Conservation (phyloP, 108 stramenopile genomes). For the Skeletonema marinoi region DNA sequence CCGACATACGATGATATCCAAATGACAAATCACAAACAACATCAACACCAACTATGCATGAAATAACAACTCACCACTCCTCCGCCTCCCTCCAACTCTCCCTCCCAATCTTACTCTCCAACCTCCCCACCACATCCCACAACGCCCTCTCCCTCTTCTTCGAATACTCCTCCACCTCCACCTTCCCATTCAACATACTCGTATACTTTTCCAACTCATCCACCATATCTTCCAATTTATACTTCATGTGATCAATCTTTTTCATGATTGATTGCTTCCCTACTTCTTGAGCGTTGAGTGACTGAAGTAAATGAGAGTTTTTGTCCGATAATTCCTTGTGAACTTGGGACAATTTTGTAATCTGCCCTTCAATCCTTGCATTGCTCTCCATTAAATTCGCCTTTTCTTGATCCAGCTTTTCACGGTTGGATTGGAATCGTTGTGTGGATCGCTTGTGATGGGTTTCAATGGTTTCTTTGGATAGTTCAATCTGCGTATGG, state of each 20-base stretch:
- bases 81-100: conserved; percentile 38
- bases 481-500: not conserved
- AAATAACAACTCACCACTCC: conserved; percentile 37
- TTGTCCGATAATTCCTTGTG: not conserved
- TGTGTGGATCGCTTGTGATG: not conserved
- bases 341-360: not conserved
- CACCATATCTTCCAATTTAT: not conserved
- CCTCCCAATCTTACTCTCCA: conserved; percentile 24
- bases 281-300: not conserved
- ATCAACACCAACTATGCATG: too few relatives aligned
- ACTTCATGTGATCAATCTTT: not conserved
- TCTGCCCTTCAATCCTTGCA: not conserved
- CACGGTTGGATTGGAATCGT: not conserved
- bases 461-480: not conserved
- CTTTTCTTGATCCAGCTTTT: not conserved
- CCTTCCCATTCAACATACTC: conserved; percentile 4
- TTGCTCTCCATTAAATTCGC: not conserved
- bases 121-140: conserved; percentile 30
- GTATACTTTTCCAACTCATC: not conserved
- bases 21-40: too few relatives aligned
- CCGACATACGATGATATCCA: too few relatives aligned
- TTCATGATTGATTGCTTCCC: not conserved
- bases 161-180: conserved; percentile 27
- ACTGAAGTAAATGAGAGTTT: not conserved
- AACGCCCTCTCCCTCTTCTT: conserved; percentile 57